These are phyloP conservation scores for Hypoxylon sp. DNA, from an alignment of 2,329 filamentous ascomycete species.

Conservation along the genomic window DNA sequence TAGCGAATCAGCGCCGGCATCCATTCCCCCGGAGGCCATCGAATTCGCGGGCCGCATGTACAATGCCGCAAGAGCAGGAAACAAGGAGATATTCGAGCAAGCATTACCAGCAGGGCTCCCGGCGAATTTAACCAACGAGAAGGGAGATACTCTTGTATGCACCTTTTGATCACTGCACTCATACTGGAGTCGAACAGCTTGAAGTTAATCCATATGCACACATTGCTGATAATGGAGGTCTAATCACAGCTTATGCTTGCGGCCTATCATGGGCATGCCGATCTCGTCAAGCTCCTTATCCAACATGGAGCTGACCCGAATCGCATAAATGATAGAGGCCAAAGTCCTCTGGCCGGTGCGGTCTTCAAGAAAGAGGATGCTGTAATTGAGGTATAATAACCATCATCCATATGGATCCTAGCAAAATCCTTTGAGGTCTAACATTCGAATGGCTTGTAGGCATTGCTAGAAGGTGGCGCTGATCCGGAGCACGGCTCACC, in stretches of 20 bases:
- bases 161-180: not conserved
- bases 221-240: constrained; percentile 9
- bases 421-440: constrained; percentile 3
- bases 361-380: constrained; percentile 80
- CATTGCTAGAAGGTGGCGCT: constrained; percentile 66
- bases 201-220: not conserved
- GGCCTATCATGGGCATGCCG: constrained; percentile 76
- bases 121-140: constrained; percentile 79
- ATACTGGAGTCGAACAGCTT: not conserved
- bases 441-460: constrained; percentile 50
- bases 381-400: constrained; percentile 68
- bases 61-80: constrained; percentile 74
- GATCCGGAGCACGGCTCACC: constrained; percentile 68
- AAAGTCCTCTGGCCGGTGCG: constrained; percentile 78
- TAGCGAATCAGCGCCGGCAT: constrained; percentile 30
- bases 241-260: constrained; percentile 76
- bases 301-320: constrained; percentile 77
- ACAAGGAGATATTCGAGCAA: constrained; percentile 71
- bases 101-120: constrained; percentile 77
- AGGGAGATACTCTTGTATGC: constrained; percentile 77
- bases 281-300: constrained; percentile 72
- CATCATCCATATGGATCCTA: not conserved
- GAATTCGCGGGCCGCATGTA: constrained; percentile 77
- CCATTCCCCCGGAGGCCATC: constrained; percentile 74
- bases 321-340: constrained; percentile 75